A percentile compares a stretch with the other conserved stretches of the same genome.
phyloP scores from a whole-genome alignment of 2,329 filamentous ascomycete species.

The Hawksworthiomyces lignivorus region DNA sequence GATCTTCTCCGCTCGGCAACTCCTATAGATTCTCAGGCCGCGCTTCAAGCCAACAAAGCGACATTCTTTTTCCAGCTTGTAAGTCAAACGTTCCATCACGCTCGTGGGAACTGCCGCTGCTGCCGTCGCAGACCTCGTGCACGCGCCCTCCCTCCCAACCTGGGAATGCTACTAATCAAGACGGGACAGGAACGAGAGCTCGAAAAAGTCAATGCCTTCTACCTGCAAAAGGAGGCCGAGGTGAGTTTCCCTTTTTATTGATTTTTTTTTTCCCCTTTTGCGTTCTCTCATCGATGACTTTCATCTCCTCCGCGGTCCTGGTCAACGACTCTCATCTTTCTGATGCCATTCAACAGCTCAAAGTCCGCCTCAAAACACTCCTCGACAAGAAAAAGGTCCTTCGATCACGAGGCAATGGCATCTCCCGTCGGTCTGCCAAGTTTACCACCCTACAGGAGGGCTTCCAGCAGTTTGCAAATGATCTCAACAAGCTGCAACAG shows the following conservation, averaged over 20 bases:
- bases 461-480: constrained; percentile 93
- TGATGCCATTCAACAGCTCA: too few relatives aligned
- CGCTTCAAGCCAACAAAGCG: constrained; percentile 92
- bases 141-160: constrained; percentile 1
- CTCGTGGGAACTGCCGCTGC: neutral
- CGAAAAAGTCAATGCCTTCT: constrained; percentile 97
- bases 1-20: constrained; percentile 42
- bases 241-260: constrained; percentile 41
- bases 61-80: constrained; percentile 98
- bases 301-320: neutral
- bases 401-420: constrained; percentile 66
- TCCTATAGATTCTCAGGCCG: constrained; percentile 69
- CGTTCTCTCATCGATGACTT: neutral
- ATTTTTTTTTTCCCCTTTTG: constrained; percentile 1
- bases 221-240: constrained; percentile 96
- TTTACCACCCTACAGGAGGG: constrained; percentile 94
- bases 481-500: constrained; percentile 95
- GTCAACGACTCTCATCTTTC: too few relatives aligned
- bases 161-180: constrained; percentile 29
- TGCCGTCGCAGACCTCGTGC: too few relatives aligned
- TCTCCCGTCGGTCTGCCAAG: constrained; percentile 82
- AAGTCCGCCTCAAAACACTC: constrained; percentile 83
- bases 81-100: constrained; percentile 29
- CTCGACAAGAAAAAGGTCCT: constrained; percentile 92
- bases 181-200: constrained; percentile 77